A percentile compares a stretch with the other conserved stretches of the same genome.
Conservation (phyloP, 345 rosid species). For the Euphorbia pulcherrima region DNA sequence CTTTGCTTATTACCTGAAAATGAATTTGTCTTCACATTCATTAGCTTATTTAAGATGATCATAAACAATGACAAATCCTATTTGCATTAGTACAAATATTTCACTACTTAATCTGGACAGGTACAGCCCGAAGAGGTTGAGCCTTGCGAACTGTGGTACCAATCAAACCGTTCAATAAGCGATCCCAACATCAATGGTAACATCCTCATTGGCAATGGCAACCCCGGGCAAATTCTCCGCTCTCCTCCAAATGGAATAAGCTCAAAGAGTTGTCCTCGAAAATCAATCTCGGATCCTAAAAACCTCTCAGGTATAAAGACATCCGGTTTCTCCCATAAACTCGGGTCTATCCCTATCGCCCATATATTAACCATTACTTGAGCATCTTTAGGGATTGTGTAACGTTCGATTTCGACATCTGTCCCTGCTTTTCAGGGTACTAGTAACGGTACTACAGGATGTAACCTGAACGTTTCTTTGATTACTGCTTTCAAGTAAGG, state of each 20-base stretch:
- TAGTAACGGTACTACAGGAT: slow-evolving; percentile 34
- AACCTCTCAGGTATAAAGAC: slow-evolving; percentile 8
- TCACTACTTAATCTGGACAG: not conserved
- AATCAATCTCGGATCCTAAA: slow-evolving; percentile 2
- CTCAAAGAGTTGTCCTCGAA: slow-evolving; percentile 7
- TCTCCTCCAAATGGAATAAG: slow-evolving; percentile 4
- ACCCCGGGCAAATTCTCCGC: not conserved
- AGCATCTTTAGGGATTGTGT: slow-evolving; percentile 36
- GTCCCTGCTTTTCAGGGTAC: slow-evolving; percentile 36
- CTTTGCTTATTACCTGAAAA: too few relatives aligned
- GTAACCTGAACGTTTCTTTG: slow-evolving; percentile 52
- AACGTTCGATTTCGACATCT: slow-evolving; percentile 28
- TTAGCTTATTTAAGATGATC: too few relatives aligned
- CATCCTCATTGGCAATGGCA: slow-evolving; percentile 11
- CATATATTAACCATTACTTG: slow-evolving; percentile 36
- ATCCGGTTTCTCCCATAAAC: not conserved
- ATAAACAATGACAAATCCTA: too few relatives aligned
- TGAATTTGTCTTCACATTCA: too few relatives aligned
- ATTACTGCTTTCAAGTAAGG: slow-evolving; percentile 44
- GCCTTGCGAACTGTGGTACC: not conserved
- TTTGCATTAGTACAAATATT: too few relatives aligned
- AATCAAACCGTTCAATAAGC: slow-evolving; percentile 7
- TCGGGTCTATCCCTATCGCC: not conserved
- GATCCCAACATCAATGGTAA: slow-evolving; percentile 6
- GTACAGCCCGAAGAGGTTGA: slow-evolving; percentile 5